Percentiles rank a stretch among this genome's conserved stretches.
These are phyloP conservation scores for Tulasnella sp. DNA, from an alignment of 768 basidiomycete species.

Conservation along the genomic window DNA sequence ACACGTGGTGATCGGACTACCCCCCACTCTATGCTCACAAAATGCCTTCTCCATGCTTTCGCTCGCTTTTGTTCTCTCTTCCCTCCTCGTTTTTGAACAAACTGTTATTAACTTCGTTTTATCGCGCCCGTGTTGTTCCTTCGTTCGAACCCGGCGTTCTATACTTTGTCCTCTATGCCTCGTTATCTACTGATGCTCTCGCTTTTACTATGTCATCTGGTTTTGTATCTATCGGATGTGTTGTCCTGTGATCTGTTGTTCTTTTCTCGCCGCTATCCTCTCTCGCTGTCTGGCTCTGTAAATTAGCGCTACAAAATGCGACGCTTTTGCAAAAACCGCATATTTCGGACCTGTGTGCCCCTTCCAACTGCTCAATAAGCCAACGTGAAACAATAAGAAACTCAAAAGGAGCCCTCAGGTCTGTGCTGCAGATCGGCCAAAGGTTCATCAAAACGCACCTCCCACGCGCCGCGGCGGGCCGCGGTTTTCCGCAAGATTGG, in stretches of 20 bases:
- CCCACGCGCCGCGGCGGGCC: too few relatives aligned
- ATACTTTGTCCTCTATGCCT: neutral
- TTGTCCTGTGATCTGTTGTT: neutral
- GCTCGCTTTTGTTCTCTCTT: neutral
- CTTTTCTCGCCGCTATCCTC: neutral
- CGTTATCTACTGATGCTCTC: neutral
- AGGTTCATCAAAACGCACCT: too few relatives aligned
- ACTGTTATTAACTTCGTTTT: constrained; percentile 18
- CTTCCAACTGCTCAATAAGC: neutral
- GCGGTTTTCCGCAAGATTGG: too few relatives aligned
- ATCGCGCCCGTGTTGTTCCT: constrained; percentile 6
- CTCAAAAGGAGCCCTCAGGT: too few relatives aligned
- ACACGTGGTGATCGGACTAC: neutral
- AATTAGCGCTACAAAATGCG: constrained; percentile 5
- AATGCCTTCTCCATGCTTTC: neutral
- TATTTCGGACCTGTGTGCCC: neutral
- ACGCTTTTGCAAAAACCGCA: neutral
- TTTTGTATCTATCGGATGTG: constrained; percentile 10
- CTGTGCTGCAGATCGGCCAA: too few relatives aligned
- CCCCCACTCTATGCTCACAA: neutral
- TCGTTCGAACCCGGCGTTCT: constrained; percentile 1
- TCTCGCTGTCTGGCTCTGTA: constrained; percentile 11
- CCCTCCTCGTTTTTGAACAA: neutral
- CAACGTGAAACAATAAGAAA: neutral
- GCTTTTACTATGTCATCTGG: neutral